phyloP scores from a whole-genome alignment of 345 rosid genomes.

The Salix brachista region DNA sequence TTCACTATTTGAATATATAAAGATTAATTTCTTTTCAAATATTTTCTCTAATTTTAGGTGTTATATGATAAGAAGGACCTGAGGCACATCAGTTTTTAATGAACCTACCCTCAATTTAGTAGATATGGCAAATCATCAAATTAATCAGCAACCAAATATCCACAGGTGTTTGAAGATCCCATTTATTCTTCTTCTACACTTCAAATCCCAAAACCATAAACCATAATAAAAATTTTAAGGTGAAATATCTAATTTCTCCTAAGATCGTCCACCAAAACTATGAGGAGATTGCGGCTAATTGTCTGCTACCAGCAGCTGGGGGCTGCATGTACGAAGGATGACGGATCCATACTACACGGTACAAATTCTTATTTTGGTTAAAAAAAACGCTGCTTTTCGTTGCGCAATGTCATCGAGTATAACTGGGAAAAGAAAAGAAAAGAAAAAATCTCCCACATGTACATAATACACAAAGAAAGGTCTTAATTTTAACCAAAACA shows the following conservation, averaged over 20 bases:
- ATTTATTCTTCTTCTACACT: background rate
- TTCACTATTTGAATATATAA: background rate
- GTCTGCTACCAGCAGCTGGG: background rate
- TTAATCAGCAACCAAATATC: background rate
- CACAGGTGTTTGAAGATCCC: background rate
- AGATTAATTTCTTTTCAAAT: background rate
- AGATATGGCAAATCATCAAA: constrained; percentile 3
- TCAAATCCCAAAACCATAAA: background rate
- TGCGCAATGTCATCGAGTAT: background rate
- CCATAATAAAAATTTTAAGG: background rate
- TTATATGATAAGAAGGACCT: constrained; percentile 2
- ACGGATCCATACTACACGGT: constrained; percentile 7
- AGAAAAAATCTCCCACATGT: background rate
- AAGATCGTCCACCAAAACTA: background rate
- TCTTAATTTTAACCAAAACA: background rate
- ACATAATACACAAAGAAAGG: background rate
- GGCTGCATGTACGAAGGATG: constrained; percentile 8
- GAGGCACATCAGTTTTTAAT: constrained; percentile 12
- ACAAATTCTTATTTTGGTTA: background rate
- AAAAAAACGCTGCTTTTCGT: background rate
- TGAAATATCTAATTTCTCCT: background rate
- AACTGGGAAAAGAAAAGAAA: background rate
- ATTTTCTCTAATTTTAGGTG: background rate
- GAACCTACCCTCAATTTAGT: constrained; percentile 8
- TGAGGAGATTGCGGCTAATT: background rate